Percentiles rank a stretch among this genome's conserved stretches.
phyloP scores from a whole-genome alignment of 768 basidiomycete genomes.

The Kwoniella botswanensis region DNA sequence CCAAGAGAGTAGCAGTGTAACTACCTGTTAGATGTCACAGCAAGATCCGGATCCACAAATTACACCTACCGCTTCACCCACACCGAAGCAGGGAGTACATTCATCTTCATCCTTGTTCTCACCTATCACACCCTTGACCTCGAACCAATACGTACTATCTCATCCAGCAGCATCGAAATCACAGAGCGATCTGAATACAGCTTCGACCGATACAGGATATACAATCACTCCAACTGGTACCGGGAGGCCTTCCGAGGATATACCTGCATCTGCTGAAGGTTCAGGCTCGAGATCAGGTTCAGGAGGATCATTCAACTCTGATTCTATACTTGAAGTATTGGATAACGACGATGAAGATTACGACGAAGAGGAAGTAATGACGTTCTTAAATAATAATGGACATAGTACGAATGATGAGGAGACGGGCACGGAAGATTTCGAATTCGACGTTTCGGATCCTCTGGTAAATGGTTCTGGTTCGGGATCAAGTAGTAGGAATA shows the following conservation, averaged over 20 bases:
- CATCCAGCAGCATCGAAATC: slow-evolving; percentile 8
- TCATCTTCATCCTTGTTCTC: neutral
- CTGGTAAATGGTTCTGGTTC: slow-evolving; percentile 20
- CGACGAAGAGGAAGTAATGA: slow-evolving; percentile 9
- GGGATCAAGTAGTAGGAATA: neutral
- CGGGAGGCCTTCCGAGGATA: slow-evolving; percentile 1
- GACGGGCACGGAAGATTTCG: slow-evolving; percentile 26
- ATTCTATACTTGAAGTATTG: slow-evolving; percentile 28
- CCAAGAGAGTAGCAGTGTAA: too few relatives aligned
- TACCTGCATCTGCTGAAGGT: neutral
- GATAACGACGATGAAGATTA: slow-evolving; percentile 28
- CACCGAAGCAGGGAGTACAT: neutral
- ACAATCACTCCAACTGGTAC: neutral
- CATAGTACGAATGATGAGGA: slow-evolving; percentile 12
- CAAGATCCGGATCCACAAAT: neutral
- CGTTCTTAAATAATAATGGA: slow-evolving; percentile 2
- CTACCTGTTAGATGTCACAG: neutral
- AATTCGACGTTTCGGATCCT: slow-evolving; percentile 23
- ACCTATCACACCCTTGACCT: slow-evolving; percentile 13
- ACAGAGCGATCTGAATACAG: neutral
- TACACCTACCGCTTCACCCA: slow-evolving; percentile 1
- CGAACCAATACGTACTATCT: slow-evolving; percentile 16
- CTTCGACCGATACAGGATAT: neutral
- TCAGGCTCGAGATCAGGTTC: slow-evolving; percentile 13
- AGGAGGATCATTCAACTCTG: slow-evolving; percentile 22